phyloP scores from a whole-genome alignment of 164 flowering plant species.

The Stephania yunnanensis region DNA sequence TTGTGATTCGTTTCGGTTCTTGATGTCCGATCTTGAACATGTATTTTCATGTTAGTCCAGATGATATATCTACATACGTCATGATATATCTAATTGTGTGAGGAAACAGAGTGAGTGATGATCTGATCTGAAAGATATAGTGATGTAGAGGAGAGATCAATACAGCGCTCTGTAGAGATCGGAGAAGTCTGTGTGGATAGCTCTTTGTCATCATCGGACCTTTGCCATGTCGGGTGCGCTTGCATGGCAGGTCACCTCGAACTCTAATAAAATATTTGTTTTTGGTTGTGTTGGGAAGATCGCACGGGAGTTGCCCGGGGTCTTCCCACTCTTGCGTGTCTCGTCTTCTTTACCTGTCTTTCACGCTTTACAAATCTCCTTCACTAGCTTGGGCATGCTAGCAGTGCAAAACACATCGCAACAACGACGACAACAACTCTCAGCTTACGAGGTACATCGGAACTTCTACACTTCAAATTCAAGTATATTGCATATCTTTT shows the following conservation, averaged over 20 bases:
- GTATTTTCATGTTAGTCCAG: background rate
- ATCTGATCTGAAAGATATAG: too few species aligned
- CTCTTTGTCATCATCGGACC: conserved; percentile 28
- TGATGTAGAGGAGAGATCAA: background rate
- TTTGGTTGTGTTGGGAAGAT: conserved; percentile 8
- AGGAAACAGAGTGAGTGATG: too few species aligned
- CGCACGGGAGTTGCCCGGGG: conserved; percentile 17
- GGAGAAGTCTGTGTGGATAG: background rate
- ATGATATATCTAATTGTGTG: too few species aligned
- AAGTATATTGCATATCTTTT: too few species aligned
- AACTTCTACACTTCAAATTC: too few species aligned
- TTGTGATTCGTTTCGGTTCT: background rate
- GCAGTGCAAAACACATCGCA: background rate
- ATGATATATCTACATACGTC: too few species aligned
- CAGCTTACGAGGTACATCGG: too few species aligned
- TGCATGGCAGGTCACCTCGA: conserved; percentile 70
- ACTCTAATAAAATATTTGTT: background rate
- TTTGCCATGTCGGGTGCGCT: conserved; percentile 96
- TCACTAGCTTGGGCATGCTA: too few species aligned
- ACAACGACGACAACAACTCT: too few species aligned
- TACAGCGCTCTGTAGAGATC: background rate
- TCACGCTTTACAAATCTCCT: too few species aligned
- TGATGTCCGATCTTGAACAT: too few species aligned
- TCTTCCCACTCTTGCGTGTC: background rate
- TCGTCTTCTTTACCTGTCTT: background rate